A percentile compares a stretch with the other conserved stretches of the same genome.
These are phyloP conservation scores for Phaseolus coccineus DNA, from an alignment of 331 rosid genomes.

Conservation along the genomic window DNA sequence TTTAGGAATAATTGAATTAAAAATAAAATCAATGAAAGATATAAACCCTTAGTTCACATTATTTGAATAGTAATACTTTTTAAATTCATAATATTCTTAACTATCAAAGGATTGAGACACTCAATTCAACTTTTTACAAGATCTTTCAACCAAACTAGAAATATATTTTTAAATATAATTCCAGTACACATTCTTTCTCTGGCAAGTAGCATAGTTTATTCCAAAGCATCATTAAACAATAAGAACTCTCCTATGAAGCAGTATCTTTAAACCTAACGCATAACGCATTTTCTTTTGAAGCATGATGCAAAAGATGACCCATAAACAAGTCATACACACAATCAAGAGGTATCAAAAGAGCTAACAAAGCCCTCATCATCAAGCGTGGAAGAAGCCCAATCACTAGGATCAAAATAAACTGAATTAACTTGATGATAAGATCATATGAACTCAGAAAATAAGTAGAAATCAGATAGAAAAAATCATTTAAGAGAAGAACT, in stretches of 20 bases:
- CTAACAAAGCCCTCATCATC: conserved; percentile 13
- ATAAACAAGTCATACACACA: conserved; percentile 11
- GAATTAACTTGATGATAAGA: conserved; percentile 2
- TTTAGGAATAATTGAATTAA: conserved; percentile 7
- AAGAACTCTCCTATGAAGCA: conserved; percentile 2
- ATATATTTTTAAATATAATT: not conserved
- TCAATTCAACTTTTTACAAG: conserved; percentile 4
- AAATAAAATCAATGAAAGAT: conserved; percentile 17
- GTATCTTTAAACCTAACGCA: conserved; percentile 31
- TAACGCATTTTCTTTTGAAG: not conserved
- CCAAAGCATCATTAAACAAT: conserved; percentile 28
- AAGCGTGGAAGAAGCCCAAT: not conserved
- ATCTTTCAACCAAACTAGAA: conserved; percentile 31
- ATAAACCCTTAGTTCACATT: conserved; percentile 25
- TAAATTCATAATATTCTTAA: conserved; percentile 22
- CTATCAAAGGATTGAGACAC: conserved; percentile 15
- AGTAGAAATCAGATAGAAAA: not conserved
- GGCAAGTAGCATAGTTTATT: not conserved
- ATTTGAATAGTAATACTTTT: conserved; percentile 27
- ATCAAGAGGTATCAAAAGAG: conserved; percentile 25
- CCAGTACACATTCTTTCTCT: not conserved
- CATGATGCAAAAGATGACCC: conserved; percentile 18
- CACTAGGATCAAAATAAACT: not conserved
- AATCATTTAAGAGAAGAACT: not conserved
- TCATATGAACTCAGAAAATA: not conserved